These are phyloP conservation scores for Cyberlindnera petersonii DNA, from an alignment of 805 yeast species.

Conservation along the genomic window DNA sequence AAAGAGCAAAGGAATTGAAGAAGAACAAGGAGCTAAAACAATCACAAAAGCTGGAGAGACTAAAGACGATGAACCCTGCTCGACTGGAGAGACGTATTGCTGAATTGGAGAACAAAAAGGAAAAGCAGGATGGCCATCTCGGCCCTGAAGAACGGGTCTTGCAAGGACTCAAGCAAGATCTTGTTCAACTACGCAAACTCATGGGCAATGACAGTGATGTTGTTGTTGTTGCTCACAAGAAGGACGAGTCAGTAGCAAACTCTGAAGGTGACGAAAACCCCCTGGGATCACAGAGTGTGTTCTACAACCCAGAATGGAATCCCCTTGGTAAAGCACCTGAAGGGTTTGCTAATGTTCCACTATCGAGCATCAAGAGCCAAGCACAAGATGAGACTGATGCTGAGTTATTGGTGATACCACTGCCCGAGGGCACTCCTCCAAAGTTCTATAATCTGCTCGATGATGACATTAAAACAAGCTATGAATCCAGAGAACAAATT, in stretches of 20 bases:
- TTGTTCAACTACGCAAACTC: constrained; percentile 34
- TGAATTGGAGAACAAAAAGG: constrained; percentile 26
- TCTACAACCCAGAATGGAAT: constrained; percentile 64
- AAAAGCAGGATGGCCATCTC: constrained; percentile 34
- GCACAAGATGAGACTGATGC: constrained; percentile 15
- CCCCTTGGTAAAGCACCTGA: constrained; percentile 54
- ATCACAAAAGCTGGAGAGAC: constrained; percentile 7
- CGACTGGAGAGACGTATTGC: constrained; percentile 22
- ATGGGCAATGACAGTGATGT: constrained; percentile 9
- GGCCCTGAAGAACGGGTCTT: constrained; percentile 33
- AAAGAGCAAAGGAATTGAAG: constrained; percentile 14
- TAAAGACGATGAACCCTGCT: constrained; percentile 20
- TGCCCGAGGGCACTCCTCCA: constrained; percentile 27
- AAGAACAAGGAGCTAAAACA: constrained; percentile 7
- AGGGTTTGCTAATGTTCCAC: constrained; percentile 13
- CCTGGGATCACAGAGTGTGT: constrained; percentile 49
- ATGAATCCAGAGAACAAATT: constrained; percentile 7
- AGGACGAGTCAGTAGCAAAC: neutral
- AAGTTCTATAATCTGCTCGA: constrained; percentile 19
- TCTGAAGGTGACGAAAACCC: constrained; percentile 9
- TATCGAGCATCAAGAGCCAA: neutral
- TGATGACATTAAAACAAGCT: constrained; percentile 5
- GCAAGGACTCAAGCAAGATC: constrained; percentile 36
- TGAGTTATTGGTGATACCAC: constrained; percentile 27
- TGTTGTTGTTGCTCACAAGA: neutral